Base-by-base conservation (phyloP, 2,329 filamentous ascomycete genomes). In the Colletotrichum spinosum region DNA sequence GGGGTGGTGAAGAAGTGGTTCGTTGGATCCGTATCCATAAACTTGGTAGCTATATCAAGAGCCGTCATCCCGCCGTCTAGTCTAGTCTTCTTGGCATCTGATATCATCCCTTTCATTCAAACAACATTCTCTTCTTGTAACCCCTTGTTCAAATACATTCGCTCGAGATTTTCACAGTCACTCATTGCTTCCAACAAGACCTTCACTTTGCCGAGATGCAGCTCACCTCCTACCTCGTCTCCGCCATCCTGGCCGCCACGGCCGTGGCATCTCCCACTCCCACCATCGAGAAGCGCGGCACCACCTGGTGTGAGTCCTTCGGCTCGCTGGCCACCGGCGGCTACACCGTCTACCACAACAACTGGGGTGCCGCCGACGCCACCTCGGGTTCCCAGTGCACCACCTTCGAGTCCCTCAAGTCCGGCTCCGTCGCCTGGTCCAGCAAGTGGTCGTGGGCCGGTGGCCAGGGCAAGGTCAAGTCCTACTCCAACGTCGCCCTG, bases 341-440 rank as follows among this genome's bases (percentile, higher is more conserved):
- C 45, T 86, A 81, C 72, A 84, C 77, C 50, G 69, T 86, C 59
- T 86, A 84, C 75, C 83, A 86, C 50, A 81, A 86, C 74, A 81
- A 84, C 68, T 86, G 84, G 84, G 82, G 82, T 34, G 55, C 75
- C 49, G 67, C 71, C 52, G 72, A 76, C 34, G 61, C 61, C 38
- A 51, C 61, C 15, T 73, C 74, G 12, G 80, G 80, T 49, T 74
- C 69, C 9, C 80, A 83, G 70, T 83, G 80, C 72, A 79, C 78
- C 3, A 76, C 73, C 5, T 72, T 81, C 44, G 76, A 77, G 66
- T 78, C 74, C 6, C 62, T 73, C 61, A 76, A 59, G 35, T 75
- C 74, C 67, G 72, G 65, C 58, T 76, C 70, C 1, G 72, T 83
- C 67, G 68, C 75, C 33, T 83, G 80, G 81, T 75, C 77, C 41